phyloP scores from a whole-genome alignment of 164 flowering plant species.

The Protea cynaroides region DNA sequence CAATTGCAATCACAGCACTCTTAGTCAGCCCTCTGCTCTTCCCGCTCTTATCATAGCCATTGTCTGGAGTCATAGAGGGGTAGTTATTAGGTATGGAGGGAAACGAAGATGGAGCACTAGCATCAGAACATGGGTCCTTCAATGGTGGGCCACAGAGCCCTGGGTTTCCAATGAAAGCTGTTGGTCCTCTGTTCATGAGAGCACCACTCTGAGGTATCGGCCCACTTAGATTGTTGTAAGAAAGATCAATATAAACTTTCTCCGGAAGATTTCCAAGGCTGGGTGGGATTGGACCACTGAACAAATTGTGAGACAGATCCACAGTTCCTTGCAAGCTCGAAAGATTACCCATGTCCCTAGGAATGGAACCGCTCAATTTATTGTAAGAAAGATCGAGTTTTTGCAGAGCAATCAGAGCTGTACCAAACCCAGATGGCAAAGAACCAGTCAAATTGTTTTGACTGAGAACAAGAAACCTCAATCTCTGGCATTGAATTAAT shows the following conservation, averaged over 20 bases:
- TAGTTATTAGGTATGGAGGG: slow-evolving; percentile 58
- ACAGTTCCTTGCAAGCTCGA: slow-evolving; percentile 73
- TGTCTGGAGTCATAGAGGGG: slow-evolving; percentile 27
- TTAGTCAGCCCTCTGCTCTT: slow-evolving; percentile 56
- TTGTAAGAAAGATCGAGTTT: slow-evolving; percentile 77
- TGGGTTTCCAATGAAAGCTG: slow-evolving; percentile 85
- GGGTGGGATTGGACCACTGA: slow-evolving; percentile 69
- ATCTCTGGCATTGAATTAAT: slow-evolving; percentile 54
- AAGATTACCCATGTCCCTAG: slow-evolving; percentile 65
- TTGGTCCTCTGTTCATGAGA: slow-evolving; percentile 87
- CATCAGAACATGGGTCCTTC: slow-evolving; percentile 57
- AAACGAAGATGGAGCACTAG: slow-evolving; percentile 39
- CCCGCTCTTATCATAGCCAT: slow-evolving; percentile 13
- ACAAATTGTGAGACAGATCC: slow-evolving; percentile 76
- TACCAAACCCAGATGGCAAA: slow-evolving; percentile 71
- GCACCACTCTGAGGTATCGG: slow-evolving; percentile 89
- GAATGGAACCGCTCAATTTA: slow-evolving; percentile 63
- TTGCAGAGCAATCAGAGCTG: slow-evolving; percentile 48
- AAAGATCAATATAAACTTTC: slow-evolving; percentile 88
- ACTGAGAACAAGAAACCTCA: slow-evolving; percentile 55
- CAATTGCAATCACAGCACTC: slow-evolving; percentile 49
- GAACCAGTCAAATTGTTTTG: slow-evolving; percentile 66
- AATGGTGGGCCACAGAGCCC: slow-evolving; percentile 94
- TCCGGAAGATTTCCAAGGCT: slow-evolving; percentile 84
- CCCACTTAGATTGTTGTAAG: slow-evolving; percentile 77